Conservation (phyloP, 805 yeast genomes). For the Saccharomycopsis sp. region DNA sequence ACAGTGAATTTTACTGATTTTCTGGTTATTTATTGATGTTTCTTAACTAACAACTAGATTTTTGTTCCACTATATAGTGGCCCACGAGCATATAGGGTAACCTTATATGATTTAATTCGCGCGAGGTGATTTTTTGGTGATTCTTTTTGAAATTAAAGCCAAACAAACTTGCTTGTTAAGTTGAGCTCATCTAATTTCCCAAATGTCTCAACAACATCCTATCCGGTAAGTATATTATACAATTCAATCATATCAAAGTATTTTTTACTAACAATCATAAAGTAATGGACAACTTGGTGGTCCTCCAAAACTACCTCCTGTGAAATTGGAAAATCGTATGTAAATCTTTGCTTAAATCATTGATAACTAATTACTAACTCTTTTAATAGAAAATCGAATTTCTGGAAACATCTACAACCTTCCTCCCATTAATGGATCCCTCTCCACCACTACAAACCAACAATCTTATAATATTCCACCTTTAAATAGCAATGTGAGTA, state of each 20-base stretch:
- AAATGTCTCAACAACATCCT: not conserved
- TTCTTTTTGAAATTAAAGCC: no score
- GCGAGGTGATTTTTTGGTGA: no score
- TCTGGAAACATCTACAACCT: conserved; percentile 5
- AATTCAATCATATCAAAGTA: not conserved
- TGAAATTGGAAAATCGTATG: conserved; percentile 14
- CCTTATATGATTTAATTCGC: no score
- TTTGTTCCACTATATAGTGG: no score
- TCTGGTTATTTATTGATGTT: no score
- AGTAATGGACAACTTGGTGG: not conserved
- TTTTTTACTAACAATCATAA: not conserved
- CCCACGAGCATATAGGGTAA: no score
- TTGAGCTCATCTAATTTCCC: not conserved
- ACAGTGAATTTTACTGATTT: no score
- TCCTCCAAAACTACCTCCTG: conserved; percentile 14
- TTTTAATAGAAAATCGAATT: not conserved
- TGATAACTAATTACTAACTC: not conserved
- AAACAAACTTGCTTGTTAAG: no score
- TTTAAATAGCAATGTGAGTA: no score
- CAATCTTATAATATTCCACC: conserved; percentile 3
- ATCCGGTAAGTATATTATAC: not conserved
- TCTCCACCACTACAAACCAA: not conserved
- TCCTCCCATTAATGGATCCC: conserved; percentile 8
- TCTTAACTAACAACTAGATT: no score
- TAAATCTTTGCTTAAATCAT: not conserved